Evolutionary conservation across 2,329 filamentous ascomycete genomes (phyloP), one percentile per base, ranked within the genome.

Genomic region (Fusarium zealandicum): DNA sequence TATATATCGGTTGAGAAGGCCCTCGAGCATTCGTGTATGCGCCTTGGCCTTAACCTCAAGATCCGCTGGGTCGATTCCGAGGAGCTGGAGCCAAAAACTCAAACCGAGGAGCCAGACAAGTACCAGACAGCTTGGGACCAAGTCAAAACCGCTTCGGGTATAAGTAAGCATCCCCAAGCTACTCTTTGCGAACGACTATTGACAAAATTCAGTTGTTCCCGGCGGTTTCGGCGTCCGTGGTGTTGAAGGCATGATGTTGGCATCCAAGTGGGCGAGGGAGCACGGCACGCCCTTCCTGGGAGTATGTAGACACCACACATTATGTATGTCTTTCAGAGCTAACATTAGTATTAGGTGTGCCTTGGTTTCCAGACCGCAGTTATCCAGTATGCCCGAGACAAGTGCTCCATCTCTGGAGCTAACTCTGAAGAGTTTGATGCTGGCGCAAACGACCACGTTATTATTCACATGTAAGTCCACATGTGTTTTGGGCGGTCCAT

Each of bases 281-380:
- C 87, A 91, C 67, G 87, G 89, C 55, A 84, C 84, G 6, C 92
- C 92, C 2, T 97, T 89, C 76, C 81, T 98, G 1, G 93, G 95
- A 54, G 89, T 25, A 25, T 8, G 22, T 25, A 3, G 22, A 9
- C 22, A 25, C 22, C 22, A 25, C 4, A 8, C 8, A 8, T 25
- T 3, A 7, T 25, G 6, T 8, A 8, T 25, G 7, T 25, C 8
- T 25, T 25, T 8, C 8, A 25, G n/a, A 25, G 22, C 22, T 25
- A 25, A 25, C 7, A 5, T 7, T 25, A 8, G 7, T 25, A 25
- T 25, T 8, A 25, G 22, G 22, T 97, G 59, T 97, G 93, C 71
- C 81, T 97, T 12, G 92, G 92, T 49, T 92, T 96, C 86, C 93
- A 98, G 73, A 82, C 96, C 39, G 92, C 93, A 18, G 92, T 96